Evolutionary conservation across 345 rosid genomes (phyloP).

Genomic region (Erucastrum elatum): DNA sequence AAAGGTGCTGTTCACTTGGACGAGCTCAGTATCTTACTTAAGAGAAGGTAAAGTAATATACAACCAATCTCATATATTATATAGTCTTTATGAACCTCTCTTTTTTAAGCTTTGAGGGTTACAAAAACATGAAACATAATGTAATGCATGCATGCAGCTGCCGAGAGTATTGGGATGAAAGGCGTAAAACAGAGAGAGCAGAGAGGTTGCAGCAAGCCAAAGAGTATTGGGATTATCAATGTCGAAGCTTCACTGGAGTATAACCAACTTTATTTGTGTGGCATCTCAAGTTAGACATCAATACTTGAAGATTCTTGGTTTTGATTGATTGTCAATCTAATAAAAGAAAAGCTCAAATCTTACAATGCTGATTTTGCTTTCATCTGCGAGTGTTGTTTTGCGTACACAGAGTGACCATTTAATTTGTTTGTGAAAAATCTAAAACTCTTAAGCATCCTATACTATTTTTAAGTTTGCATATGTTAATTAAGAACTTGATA

Average conservation of each 20-base stretch:
- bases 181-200: constrained; percentile 62
- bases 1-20: constrained; percentile 78
- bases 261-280: constrained; percentile 32
- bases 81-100: neutral
- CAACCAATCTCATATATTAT: neutral
- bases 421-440: neutral
- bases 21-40: constrained; percentile 65
- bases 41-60: constrained; percentile 56
- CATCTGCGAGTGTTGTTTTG: neutral
- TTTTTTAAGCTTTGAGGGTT: neutral
- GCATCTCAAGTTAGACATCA: neutral
- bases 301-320: neutral
- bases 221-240: constrained; percentile 84
- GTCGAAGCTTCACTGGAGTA: constrained; percentile 65
- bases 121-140: neutral
- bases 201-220: constrained; percentile 72
- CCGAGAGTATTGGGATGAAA: constrained; percentile 67
- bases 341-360: neutral
- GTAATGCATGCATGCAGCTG: constrained; percentile 49
- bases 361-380: neutral
- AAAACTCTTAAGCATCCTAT: neutral
- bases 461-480: constrained; percentile 1
- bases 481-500: too few species aligned
- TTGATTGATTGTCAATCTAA: constrained; percentile 1
- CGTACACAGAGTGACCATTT: neutral